These are phyloP conservation scores for Nannochloropsis granulata DNA, from an alignment of 108 stramenopile species.

Conservation along the genomic window DNA sequence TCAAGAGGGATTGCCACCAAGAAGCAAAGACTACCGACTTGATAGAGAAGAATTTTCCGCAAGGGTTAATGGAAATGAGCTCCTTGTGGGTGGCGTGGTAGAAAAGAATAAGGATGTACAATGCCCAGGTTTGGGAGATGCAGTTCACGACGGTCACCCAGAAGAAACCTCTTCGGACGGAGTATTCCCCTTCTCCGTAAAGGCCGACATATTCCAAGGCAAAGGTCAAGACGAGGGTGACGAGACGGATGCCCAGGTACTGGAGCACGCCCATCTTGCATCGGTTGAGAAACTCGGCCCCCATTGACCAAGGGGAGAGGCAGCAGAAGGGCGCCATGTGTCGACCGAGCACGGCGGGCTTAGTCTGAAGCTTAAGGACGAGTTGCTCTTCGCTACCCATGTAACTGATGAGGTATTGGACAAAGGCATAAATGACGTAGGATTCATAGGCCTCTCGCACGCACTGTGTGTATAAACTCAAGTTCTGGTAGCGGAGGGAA, in stretches of 20 bases:
- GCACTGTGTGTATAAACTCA: background rate
- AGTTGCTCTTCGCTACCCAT: background rate
- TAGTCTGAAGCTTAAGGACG: conserved; percentile 2
- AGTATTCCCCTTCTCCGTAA: conserved; percentile 25
- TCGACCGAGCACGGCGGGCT: conserved; percentile 12
- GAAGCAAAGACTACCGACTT: conserved; percentile 42
- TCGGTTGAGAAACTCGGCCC: conserved; percentile 27
- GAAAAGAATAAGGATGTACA: conserved; percentile 39
- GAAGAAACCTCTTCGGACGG: conserved; percentile 20
- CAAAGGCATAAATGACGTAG: conserved; percentile 38
- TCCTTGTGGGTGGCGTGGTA: conserved; percentile 36
- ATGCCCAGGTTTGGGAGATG: conserved; percentile 36
- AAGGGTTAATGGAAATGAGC: conserved; percentile 26
- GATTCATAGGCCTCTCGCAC: conserved; percentile 31
- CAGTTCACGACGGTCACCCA: conserved; percentile 30
- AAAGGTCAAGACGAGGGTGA: background rate
- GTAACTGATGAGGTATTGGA: conserved; percentile 27
- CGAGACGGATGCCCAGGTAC: conserved; percentile 1
- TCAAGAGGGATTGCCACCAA: conserved; percentile 44
- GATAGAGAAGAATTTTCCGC: conserved; percentile 38
- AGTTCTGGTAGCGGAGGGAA: conserved; percentile 18
- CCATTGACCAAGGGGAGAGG: conserved; percentile 31
- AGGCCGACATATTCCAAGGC: background rate
- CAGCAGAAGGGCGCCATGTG: conserved; percentile 34
- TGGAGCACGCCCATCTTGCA: conserved; percentile 32